These are phyloP conservation scores for Yamadazyma dushanensis DNA, from an alignment of 1,139 yeast species.

Conservation along the genomic window DNA sequence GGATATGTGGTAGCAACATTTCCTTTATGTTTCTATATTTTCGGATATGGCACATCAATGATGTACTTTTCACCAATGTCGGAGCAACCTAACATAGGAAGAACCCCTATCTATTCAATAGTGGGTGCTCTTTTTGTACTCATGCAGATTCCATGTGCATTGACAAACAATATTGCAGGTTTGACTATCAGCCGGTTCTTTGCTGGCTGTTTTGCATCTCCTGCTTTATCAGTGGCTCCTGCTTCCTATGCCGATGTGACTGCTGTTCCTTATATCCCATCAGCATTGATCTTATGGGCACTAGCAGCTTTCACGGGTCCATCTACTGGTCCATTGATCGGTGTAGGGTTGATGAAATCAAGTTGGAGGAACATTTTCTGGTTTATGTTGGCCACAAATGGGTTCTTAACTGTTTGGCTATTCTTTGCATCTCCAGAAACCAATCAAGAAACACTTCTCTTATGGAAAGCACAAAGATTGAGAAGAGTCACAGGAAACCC, in stretches of 20 bases:
- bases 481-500: conserved; percentile 45
- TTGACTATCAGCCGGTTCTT: conserved; percentile 33
- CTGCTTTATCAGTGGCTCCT: conserved; percentile 39
- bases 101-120: conserved; percentile 40
- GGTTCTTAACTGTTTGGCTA: conserved; percentile 30
- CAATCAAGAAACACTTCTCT: conserved; percentile 41
- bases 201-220: conserved; percentile 36
- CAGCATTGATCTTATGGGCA: conserved; percentile 31
- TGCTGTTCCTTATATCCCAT: conserved; percentile 23
- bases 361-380: conserved; percentile 51
- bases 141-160: conserved; percentile 36
- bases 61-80: conserved; percentile 55
- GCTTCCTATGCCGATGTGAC: conserved; percentile 34
- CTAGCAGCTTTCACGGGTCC: conserved; percentile 33
- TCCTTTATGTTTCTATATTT: conserved; percentile 39
- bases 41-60: conserved; percentile 61
- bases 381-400: conserved; percentile 40
- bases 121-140: conserved; percentile 33
- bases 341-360: conserved; percentile 23
- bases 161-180: conserved; percentile 28
- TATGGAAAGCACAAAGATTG: conserved; percentile 47
- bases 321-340: conserved; percentile 33
- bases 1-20: conserved; percentile 44
- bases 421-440: conserved; percentile 51
- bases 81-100: conserved; percentile 52